A percentile compares a stretch with the other conserved stretches of the same genome.
phyloP scores from a whole-genome alignment of 352 stramenopile genomes.

The Globisporangium nagaii region DNA sequence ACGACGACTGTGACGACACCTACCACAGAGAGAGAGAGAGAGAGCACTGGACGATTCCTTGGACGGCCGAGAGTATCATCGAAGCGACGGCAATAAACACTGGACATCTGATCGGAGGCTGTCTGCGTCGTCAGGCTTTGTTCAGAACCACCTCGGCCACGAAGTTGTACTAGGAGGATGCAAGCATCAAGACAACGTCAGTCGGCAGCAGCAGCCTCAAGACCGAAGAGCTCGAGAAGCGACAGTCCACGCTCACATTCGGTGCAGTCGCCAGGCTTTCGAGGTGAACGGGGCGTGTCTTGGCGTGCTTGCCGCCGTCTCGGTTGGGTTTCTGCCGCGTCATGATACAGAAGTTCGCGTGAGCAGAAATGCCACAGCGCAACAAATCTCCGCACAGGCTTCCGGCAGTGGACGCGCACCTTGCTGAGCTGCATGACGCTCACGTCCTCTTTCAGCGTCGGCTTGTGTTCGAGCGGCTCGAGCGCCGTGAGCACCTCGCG shows the following conservation, averaged over 20 bases:
- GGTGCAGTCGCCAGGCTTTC: constrained; percentile 40
- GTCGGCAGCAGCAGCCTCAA: no score
- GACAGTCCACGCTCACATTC: constrained; percentile 15
- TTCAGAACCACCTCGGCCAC: neutral
- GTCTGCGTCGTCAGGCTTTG: neutral
- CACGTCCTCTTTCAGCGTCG: constrained; percentile 51
- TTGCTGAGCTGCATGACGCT: constrained; percentile 53
- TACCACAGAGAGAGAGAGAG: no score
- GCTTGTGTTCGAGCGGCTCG: constrained; percentile 62
- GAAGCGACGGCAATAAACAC: neutral
- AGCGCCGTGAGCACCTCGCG: constrained; percentile 38
- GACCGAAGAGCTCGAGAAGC: no score
- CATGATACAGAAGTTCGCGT: neutral
- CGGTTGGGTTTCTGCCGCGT: constrained; percentile 28
- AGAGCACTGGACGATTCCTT: no score
- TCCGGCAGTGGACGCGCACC: no score
- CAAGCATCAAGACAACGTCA: no score
- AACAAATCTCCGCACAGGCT: neutral
- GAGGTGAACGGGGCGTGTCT: constrained; percentile 45
- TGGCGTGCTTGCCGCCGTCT: constrained; percentile 48
- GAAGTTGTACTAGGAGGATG: neutral
- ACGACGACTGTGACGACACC: no score
- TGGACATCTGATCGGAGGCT: no score
- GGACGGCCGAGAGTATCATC: no score
- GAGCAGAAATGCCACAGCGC: neutral